Percentiles rank a stretch among this genome's conserved stretches.
Evolutionary conservation across 2,329 filamentous ascomycete species (phyloP).

Genomic region (Ceratocystis alfenasii): DNA sequence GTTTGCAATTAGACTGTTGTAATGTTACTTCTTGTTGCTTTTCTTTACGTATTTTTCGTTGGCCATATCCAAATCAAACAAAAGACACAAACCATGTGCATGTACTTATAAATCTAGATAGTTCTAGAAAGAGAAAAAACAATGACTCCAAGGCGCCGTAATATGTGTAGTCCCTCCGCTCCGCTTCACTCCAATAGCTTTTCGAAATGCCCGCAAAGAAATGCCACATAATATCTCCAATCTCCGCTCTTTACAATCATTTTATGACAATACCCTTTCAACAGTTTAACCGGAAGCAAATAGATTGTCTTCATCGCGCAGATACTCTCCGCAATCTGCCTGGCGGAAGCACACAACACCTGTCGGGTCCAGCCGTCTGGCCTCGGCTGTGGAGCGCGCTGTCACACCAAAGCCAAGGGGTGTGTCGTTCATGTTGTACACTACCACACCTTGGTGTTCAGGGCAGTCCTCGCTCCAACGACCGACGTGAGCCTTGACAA

Average conservation of each 20-base stretch:
- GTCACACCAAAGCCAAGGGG: slow-evolving; percentile 90
- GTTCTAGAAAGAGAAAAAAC: slow-evolving; percentile 20
- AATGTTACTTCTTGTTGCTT: not conserved
- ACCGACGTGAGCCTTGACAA: slow-evolving; percentile 60
- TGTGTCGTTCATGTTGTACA: slow-evolving; percentile 84
- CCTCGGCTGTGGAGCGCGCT: slow-evolving; percentile 73
- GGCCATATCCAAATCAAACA: slow-evolving; percentile 4
- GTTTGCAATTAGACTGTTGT: slow-evolving; percentile 1
- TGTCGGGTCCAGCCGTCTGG: slow-evolving; percentile 75
- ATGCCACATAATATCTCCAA: slow-evolving; percentile 18
- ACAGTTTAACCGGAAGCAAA: slow-evolving; percentile 41
- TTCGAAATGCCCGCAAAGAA: slow-evolving; percentile 20
- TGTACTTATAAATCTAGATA: slow-evolving; percentile 18
- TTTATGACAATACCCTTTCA: not conserved
- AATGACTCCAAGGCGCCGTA: slow-evolving; percentile 21
- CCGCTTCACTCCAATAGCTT: slow-evolving; percentile 15
- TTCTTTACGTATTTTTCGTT: not conserved
- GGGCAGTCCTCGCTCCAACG: slow-evolving; percentile 85
- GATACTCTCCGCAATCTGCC: slow-evolving; percentile 86
- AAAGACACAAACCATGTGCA: slow-evolving; percentile 11
- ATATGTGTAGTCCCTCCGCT: slow-evolving; percentile 19
- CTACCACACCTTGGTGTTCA: slow-evolving; percentile 82
- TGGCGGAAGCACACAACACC: slow-evolving; percentile 82
- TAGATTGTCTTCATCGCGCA: slow-evolving; percentile 65
- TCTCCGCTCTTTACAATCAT: not conserved